Percentiles rank a stretch among this genome's conserved stretches.
Conservation (phyloP, 2,329 filamentous ascomycete genomes). For the Xylariaceae sp. region DNA sequence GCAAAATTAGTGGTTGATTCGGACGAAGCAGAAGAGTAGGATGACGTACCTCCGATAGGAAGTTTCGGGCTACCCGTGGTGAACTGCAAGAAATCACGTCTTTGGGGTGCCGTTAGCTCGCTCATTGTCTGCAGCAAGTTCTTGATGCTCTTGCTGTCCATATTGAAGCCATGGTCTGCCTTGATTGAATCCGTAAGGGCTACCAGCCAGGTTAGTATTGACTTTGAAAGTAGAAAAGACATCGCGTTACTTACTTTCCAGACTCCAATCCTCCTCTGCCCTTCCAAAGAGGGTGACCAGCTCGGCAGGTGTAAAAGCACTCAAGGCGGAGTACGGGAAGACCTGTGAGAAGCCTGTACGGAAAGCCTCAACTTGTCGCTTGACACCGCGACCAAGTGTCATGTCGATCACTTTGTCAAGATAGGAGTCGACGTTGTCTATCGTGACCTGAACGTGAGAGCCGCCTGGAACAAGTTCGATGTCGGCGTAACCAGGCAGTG, state of each 20-base stretch:
- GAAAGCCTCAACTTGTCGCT: slow-evolving; percentile 87
- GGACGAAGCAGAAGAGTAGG: not conserved
- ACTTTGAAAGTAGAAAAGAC: slow-evolving; percentile 12
- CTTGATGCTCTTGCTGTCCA: slow-evolving; percentile 93
- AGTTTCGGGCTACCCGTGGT: slow-evolving; percentile 97
- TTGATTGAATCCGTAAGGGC: slow-evolving; percentile 98
- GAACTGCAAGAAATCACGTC: slow-evolving; percentile 94
- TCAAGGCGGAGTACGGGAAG: slow-evolving; percentile 89
- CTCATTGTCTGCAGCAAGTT: slow-evolving; percentile 95
- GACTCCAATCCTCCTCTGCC: slow-evolving; percentile 92
- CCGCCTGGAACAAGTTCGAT: slow-evolving; percentile 81
- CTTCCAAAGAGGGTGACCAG: slow-evolving; percentile 91
- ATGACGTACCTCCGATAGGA: slow-evolving; percentile 82
- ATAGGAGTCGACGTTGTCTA: slow-evolving; percentile 87
- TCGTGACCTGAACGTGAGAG: slow-evolving; percentile 70
- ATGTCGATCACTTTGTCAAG: slow-evolving; percentile 87
- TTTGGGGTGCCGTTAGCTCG: slow-evolving; percentile 67
- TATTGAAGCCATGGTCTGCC: slow-evolving; percentile 96
- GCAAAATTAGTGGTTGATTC: slow-evolving; percentile 29
- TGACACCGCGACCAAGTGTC: slow-evolving; percentile 85
- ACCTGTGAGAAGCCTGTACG: slow-evolving; percentile 88
- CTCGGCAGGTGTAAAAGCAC: slow-evolving; percentile 91
- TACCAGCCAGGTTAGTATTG: slow-evolving; percentile 35
- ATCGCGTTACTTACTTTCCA: slow-evolving; percentile 71
- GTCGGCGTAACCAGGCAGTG: slow-evolving; percentile 80